Evolutionary conservation across 2,329 filamentous ascomycete species (phyloP), one percentile per base, ranked within the genome.

Genomic region (Colletotrichum spinosum): DNA sequence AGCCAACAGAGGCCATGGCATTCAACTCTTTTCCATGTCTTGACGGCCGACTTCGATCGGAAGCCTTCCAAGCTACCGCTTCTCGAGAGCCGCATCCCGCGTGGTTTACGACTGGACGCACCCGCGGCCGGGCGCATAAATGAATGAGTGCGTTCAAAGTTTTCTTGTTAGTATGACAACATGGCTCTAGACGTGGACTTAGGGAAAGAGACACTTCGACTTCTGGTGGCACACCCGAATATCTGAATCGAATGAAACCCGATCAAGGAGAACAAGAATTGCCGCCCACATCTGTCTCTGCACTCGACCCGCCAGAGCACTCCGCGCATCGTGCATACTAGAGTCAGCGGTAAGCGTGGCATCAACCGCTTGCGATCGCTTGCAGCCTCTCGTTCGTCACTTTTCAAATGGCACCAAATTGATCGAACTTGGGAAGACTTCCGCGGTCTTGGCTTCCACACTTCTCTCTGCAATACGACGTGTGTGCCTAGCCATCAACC

Each of bases 391-490:
- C 35, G 13, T 65, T 7, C 35, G 13, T 65, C 52, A 57, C 15
- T 53, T 56, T 41, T 65, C 62, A 62, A 2, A 62, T 65, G 48
- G 8, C 8, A 25, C 37, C 3, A 8, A 49, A 46, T 37, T 42
- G 53, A 35, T 65, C 52, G 41, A 56, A 39, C 37, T 44, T 62
- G 52, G 48, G 53, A 51, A 56, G 46, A 56, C 58, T 56, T 65
- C 62, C 62, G 62, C 62, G 62, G 58, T 9, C 58, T 62, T 65
- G 62, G 62, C 62, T 17, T 8, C 15, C 37, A 56, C 42, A 39
- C 37, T 52, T 37, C 12, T 37, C 25, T 8, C 52, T 62, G 42
- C 58, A 57, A 49, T 62, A 35, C 62, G 25, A 56, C 57, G 11
- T 53, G 6, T 37, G 15, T 51, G 17, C 55, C 45, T 49, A 11